phyloP scores from a whole-genome alignment of 2,329 filamentous ascomycete genomes.

The Ophiostoma australiae region DNA sequence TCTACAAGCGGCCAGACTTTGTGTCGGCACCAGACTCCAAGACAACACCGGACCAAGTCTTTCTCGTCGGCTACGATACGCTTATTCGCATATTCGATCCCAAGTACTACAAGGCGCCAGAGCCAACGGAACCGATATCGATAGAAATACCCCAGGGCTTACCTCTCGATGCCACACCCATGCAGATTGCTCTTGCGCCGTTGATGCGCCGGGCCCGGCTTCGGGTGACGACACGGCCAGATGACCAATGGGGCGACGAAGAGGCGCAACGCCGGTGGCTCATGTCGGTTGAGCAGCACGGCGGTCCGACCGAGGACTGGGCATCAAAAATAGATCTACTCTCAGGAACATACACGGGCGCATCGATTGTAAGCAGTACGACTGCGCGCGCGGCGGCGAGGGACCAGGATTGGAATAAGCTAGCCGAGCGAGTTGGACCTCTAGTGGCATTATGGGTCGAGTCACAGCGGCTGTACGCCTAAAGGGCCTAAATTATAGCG shows the following conservation, averaged over 20 bases:
- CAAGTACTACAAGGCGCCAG: conserved; percentile 56
- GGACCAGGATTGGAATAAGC: conserved; percentile 41
- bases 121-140: neutral
- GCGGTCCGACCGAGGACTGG: conserved; percentile 53
- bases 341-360: conserved; percentile 41
- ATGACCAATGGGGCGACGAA: conserved; percentile 55
- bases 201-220: conserved; percentile 61
- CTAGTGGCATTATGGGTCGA: conserved; percentile 56
- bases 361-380: conserved; percentile 53
- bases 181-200: conserved; percentile 53
- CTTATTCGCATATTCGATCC: conserved; percentile 65
- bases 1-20: conserved; percentile 36
- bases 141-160: neutral
- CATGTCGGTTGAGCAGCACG: conserved; percentile 41
- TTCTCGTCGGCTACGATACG: conserved; percentile 72
- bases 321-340: conserved; percentile 56
- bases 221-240: conserved; percentile 59
- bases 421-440: conserved; percentile 52
- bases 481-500: neutral
- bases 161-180: conserved; percentile 32
- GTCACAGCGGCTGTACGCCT: conserved; percentile 34
- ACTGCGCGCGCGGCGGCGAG: conserved; percentile 55
- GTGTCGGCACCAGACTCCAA: neutral
- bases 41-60: conserved; percentile 50
- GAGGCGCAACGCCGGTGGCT: conserved; percentile 54